Conservation (phyloP, 2,329 filamentous ascomycete genomes). For the Colletotrichum trifolii region DNA sequence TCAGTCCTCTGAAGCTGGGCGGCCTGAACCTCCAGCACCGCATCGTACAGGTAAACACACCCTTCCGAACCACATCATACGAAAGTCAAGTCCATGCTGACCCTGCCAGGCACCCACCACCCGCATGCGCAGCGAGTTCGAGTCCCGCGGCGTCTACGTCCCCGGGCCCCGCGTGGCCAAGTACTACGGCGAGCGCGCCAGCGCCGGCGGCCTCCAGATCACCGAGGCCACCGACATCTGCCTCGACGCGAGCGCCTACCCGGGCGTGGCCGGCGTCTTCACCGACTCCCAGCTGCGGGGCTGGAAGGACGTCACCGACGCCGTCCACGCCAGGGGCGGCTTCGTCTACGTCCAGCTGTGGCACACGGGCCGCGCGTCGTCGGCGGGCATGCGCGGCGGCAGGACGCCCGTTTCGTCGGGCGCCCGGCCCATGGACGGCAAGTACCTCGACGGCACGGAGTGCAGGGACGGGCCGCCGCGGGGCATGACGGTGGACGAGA, state of each 20-base stretch:
- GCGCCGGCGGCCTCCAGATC: slow-evolving; percentile 44
- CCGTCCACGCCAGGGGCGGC: slow-evolving; percentile 70
- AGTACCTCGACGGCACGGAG: slow-evolving; percentile 36
- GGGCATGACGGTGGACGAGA: slow-evolving; percentile 73
- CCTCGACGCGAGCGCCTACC: slow-evolving; percentile 42
- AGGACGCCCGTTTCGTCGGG: slow-evolving; percentile 43
- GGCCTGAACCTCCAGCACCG: slow-evolving; percentile 48
- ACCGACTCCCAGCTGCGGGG: slow-evolving; percentile 48
- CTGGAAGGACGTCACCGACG: slow-evolving; percentile 70
- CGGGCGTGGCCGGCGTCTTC: slow-evolving; percentile 45
- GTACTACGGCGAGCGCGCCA: slow-evolving; percentile 47
- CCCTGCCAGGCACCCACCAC: slow-evolving; percentile 14
- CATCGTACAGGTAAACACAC: slow-evolving; percentile 45
- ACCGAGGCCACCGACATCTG: slow-evolving; percentile 47
- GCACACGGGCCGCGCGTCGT: slow-evolving; percentile 64
- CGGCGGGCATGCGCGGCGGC: slow-evolving; percentile 39
- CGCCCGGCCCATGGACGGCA: slow-evolving; percentile 53
- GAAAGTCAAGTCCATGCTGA: neutral
- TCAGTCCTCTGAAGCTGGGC: slow-evolving; percentile 49
- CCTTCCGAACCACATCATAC: neutral
- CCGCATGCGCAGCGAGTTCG: slow-evolving; percentile 43
- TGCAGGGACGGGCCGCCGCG: slow-evolving; percentile 59
- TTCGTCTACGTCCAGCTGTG: slow-evolving; percentile 73
- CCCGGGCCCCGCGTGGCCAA: slow-evolving; percentile 43
- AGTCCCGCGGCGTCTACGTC: slow-evolving; percentile 48